Conservation (phyloP, 1,284 basidiomycete genomes). For the Athelia psychrophila region DNA sequence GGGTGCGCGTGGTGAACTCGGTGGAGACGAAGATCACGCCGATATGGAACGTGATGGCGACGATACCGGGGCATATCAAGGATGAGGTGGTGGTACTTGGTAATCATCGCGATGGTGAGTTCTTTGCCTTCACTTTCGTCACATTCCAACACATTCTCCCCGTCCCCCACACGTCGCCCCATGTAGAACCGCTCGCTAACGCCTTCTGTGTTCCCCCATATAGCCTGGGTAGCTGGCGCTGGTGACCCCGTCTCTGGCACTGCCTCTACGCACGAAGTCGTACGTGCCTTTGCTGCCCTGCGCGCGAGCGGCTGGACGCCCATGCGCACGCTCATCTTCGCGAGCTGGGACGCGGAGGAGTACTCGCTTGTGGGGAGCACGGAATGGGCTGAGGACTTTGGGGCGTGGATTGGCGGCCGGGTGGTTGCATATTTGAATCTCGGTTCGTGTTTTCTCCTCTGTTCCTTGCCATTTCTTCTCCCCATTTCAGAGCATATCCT, state of each 20-base stretch:
- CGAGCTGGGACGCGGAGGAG: constrained; percentile 94
- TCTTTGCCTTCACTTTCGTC: constrained; percentile 16
- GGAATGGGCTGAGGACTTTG: constrained; percentile 82
- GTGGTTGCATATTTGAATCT: constrained; percentile 81
- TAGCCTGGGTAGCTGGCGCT: constrained; percentile 68
- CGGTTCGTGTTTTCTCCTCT: constrained; percentile 33
- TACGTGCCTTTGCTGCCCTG: constrained; percentile 79
- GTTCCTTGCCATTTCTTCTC: constrained; percentile 8
- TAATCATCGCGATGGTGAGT: constrained; percentile 79
- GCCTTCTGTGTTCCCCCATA: constrained; percentile 6
- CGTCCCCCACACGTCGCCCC: background rate
- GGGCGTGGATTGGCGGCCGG: constrained; percentile 65
- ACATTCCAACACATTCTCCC: constrained; percentile 17
- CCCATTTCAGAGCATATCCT: too few species aligned
- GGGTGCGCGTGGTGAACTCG: constrained; percentile 63
- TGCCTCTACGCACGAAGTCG: constrained; percentile 82
- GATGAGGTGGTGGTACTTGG: constrained; percentile 88
- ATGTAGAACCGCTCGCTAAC: constrained; percentile 24
- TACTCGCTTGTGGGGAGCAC: constrained; percentile 80
- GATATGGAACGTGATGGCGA: constrained; percentile 87
- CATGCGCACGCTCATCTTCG: constrained; percentile 81
- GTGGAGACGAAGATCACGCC: constrained; percentile 81
- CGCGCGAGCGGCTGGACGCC: constrained; percentile 84
- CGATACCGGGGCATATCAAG: constrained; percentile 85
- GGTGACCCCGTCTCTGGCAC: constrained; percentile 89